A percentile compares a stretch with the other conserved stretches of the same genome.
phyloP scores from a whole-genome alignment of 768 basidiomycete genomes.

The Paxillus involutus region DNA sequence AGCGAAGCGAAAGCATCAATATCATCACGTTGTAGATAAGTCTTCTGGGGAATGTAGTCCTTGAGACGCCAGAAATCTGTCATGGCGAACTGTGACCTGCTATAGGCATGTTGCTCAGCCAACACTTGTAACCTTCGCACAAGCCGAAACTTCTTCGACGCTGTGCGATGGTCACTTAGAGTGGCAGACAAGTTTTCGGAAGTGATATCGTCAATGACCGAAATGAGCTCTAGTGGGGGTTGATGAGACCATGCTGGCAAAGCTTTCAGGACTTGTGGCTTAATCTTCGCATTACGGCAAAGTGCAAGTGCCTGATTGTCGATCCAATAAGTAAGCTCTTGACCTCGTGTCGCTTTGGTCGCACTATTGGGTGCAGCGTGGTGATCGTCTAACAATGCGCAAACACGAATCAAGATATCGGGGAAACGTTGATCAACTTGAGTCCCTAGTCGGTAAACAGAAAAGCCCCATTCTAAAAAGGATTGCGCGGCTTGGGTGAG shows the following conservation, averaged over 20 bases:
- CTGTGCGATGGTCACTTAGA: slow-evolving; percentile 58
- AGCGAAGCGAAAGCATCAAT: slow-evolving; percentile 71
- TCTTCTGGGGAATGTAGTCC: slow-evolving; percentile 60
- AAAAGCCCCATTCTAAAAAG: slow-evolving; percentile 76
- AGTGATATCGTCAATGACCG: slow-evolving; percentile 46
- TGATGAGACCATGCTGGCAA: slow-evolving; percentile 77
- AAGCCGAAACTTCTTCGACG: slow-evolving; percentile 75
- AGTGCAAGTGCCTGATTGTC: slow-evolving; percentile 52
- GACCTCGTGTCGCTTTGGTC: slow-evolving; percentile 36
- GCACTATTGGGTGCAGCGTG: slow-evolving; percentile 31
- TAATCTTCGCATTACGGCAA: slow-evolving; percentile 36
- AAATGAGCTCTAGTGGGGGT: slow-evolving; percentile 46
- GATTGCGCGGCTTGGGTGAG: slow-evolving; percentile 70
- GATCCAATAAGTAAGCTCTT: slow-evolving; percentile 60
- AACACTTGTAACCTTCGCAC: slow-evolving; percentile 63
- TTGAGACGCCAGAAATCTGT: slow-evolving; percentile 85
- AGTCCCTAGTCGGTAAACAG: slow-evolving; percentile 41
- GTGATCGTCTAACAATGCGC: slow-evolving; percentile 59
- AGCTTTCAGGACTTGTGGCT: slow-evolving; percentile 49
- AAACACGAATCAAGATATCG: slow-evolving; percentile 69
- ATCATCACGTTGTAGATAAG: slow-evolving; percentile 63
- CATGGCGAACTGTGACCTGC: slow-evolving; percentile 47
- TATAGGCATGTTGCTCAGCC: slow-evolving; percentile 38
- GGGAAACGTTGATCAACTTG: slow-evolving; percentile 54
- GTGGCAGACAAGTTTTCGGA: slow-evolving; percentile 49